A percentile compares a stretch with the other conserved stretches of the same genome.
phyloP scores from a whole-genome alignment of 768 basidiomycete species.

The Tephrocybe sp. region DNA sequence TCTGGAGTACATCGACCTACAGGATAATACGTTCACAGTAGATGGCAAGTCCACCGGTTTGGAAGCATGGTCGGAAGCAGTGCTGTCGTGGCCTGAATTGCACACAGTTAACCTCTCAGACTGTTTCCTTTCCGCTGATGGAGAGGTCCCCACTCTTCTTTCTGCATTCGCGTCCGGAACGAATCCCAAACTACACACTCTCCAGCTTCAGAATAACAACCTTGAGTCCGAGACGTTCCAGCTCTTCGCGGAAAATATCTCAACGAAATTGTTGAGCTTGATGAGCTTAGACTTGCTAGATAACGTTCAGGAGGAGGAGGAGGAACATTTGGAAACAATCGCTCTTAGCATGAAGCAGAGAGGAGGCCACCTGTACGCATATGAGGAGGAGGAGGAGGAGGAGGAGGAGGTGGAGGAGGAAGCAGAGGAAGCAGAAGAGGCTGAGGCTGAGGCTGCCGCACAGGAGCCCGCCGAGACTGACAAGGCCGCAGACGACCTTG shows the following conservation, averaged over 20 bases:
- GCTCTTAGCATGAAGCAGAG: slow-evolving; percentile 54
- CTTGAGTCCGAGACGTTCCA: slow-evolving; percentile 68
- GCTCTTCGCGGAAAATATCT: slow-evolving; percentile 65
- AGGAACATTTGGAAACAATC: slow-evolving; percentile 57
- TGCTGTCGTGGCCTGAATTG: slow-evolving; percentile 70
- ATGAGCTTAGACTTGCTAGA: slow-evolving; percentile 82
- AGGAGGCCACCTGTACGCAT: slow-evolving; percentile 62
- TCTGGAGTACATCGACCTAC: slow-evolving; percentile 81
- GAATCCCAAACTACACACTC: slow-evolving; percentile 67
- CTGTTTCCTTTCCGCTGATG: slow-evolving; percentile 82
- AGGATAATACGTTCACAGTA: slow-evolving; percentile 85
- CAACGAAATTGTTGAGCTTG: slow-evolving; percentile 53
- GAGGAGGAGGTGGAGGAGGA: slow-evolving; percentile 61
- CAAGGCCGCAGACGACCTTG: slow-evolving; percentile 52
- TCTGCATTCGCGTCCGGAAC: slow-evolving; percentile 62
- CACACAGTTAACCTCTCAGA: slow-evolving; percentile 87
- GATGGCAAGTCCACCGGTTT: slow-evolving; percentile 50
- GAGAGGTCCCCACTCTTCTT: slow-evolving; percentile 69
- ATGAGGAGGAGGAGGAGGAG: slow-evolving; percentile 83
- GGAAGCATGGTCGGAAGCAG: slow-evolving; percentile 57
- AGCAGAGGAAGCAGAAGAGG: slow-evolving; percentile 42
- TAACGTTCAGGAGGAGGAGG: slow-evolving; percentile 83
- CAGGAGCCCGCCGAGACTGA: slow-evolving; percentile 22
- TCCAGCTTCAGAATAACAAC: slow-evolving; percentile 93
- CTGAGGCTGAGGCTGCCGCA: slow-evolving; percentile 28